These are phyloP conservation scores for Collybiopsis luxurians DNA, from an alignment of 768 basidiomycete species.

Conservation along the genomic window DNA sequence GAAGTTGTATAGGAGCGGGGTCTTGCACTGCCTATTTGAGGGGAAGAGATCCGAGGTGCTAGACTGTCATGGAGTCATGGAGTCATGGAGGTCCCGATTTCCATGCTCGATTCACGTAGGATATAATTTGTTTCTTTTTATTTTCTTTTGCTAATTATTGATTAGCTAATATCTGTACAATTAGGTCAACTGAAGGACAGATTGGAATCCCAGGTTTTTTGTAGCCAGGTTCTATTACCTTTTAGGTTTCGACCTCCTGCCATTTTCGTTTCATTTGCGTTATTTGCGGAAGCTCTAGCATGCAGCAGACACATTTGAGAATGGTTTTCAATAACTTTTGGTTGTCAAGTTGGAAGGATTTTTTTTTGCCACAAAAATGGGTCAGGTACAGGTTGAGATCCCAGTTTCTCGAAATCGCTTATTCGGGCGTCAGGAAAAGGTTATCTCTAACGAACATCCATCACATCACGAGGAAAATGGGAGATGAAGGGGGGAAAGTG, in stretches of 20 bases:
- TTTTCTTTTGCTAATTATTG: not conserved
- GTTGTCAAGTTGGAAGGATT: no score
- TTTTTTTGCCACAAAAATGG: no score
- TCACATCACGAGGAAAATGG: conserved; percentile 5
- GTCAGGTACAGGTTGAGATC: no score
- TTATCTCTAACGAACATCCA: not conserved
- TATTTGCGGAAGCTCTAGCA: not conserved
- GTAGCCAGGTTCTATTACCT: not conserved
- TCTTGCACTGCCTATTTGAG: not conserved
- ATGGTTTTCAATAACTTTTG: no score
- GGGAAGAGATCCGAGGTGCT: conserved; percentile 4
- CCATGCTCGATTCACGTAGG: not conserved
- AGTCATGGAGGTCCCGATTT: no score
- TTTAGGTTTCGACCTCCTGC: not conserved
- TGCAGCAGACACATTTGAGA: no score
- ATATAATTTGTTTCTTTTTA: not conserved
- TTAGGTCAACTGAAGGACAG: not conserved
- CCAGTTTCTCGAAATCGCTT: not conserved
- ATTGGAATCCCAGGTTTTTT: conserved; percentile 2
- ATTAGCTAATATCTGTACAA: conserved; percentile 2
- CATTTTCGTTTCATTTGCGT: conserved; percentile 1
- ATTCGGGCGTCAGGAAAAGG: not conserved
- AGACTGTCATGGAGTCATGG: no score
- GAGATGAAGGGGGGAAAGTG: not conserved
- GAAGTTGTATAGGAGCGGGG: not conserved